Conservation (phyloP, 192 early-diverging fungal genomes). For the Backusella psychrophila region DNA sequence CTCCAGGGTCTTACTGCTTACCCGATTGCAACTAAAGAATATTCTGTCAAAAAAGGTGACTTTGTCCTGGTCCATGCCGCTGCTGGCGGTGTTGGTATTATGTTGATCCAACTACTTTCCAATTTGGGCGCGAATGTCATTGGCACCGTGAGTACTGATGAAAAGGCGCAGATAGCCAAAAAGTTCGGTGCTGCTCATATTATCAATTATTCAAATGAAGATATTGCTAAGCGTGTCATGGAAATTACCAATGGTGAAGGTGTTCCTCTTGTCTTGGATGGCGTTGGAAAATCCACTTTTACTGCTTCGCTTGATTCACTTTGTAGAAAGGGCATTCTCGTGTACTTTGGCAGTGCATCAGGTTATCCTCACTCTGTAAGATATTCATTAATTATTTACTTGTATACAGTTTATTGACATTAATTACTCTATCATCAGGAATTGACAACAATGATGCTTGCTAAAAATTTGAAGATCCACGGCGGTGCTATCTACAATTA, state of each 20-base stretch:
- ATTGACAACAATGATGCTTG: conserved; percentile 8
- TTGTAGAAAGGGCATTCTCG: conserved; percentile 64
- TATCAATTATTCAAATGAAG: conserved; percentile 71
- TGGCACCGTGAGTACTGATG: conserved; percentile 71
- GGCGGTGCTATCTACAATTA: conserved; percentile 49
- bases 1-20: conserved; percentile 86
- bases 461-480: conserved; percentile 37
- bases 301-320: conserved; percentile 64
- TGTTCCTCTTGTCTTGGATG: conserved; percentile 82
- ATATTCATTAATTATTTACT: conserved; percentile 6
- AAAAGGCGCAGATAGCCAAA: conserved; percentile 65
- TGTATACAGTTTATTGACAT: neutral
- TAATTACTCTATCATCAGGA: neutral
- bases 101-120: conserved; percentile 77
- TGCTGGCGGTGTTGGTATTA: conserved; percentile 84
- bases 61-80: conserved; percentile 87
- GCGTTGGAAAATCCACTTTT: conserved; percentile 91
- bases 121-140: conserved; percentile 84
- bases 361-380: conserved; percentile 72
- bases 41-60: conserved; percentile 69
- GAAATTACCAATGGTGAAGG: conserved; percentile 72
- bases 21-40: conserved; percentile 65
- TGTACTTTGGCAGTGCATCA: conserved; percentile 89
- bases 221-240: conserved; percentile 64
- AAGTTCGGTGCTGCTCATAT: conserved; percentile 68